These are phyloP conservation scores for Lentinula guzmanii DNA, from an alignment of 768 basidiomycete species.

Conservation along the genomic window DNA sequence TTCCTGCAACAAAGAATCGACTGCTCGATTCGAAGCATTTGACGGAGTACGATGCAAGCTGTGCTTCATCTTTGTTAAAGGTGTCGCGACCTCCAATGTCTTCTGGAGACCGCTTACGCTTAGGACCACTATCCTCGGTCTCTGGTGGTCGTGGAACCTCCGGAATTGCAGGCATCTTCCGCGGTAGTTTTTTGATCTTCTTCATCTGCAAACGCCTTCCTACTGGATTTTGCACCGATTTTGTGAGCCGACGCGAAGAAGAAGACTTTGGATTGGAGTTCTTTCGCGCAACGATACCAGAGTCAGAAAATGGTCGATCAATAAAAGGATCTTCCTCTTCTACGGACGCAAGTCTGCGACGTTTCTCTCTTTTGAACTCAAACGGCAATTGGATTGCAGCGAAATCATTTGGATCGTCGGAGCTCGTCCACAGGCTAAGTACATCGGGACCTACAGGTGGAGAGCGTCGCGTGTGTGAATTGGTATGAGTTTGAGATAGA, in stretches of 20 bases:
- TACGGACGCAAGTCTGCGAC: not conserved
- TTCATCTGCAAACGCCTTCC: not conserved
- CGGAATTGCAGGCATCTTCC: not conserved
- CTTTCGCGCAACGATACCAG: not conserved
- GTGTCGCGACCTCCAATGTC: not conserved
- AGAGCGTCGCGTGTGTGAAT: not conserved
- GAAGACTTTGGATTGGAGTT: not conserved
- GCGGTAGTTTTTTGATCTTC: not conserved
- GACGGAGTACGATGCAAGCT: constrained; percentile 10
- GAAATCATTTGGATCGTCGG: no score
- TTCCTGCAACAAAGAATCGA: constrained; percentile 15
- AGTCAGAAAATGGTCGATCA: not conserved
- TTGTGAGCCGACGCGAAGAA: no score
- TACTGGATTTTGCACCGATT: no score
- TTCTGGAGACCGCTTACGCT: not conserved
- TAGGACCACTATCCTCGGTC: not conserved
- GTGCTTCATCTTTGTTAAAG: constrained; percentile 3
- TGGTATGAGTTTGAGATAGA: not conserved
- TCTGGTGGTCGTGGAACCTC: not conserved
- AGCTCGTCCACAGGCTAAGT: not conserved
- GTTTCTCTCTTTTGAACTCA: not conserved
- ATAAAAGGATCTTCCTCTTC: not conserved
- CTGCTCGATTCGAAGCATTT: constrained; percentile 12
- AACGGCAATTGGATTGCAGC: not conserved
- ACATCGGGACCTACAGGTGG: not conserved